Conservation (phyloP, 306 rosid genomes). For the Vicia sativa region DNA sequence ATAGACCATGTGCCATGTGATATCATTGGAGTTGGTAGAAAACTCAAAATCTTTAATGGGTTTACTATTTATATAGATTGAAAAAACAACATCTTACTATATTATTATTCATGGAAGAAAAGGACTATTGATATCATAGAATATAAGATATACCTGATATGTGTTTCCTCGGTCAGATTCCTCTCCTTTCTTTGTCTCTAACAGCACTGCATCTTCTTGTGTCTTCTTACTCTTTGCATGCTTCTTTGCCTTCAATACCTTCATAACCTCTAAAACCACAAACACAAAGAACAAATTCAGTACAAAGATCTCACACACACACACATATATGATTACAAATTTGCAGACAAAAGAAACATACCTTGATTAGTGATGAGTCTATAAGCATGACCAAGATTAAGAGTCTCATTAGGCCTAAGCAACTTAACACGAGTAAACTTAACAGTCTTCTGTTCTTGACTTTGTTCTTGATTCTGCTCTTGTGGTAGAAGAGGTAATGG, state of each 20-base stretch:
- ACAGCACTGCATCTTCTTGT: constrained; percentile 41
- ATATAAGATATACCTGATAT: constrained; percentile 52
- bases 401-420: constrained; percentile 84
- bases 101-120: constrained; percentile 30
- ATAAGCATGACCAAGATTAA: constrained; percentile 95
- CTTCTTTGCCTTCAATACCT: constrained; percentile 88
- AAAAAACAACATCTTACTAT: background rate
- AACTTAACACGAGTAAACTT: constrained; percentile 93
- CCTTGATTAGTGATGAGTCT: constrained; percentile 90
- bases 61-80: constrained; percentile 26
- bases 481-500: constrained; percentile 69
- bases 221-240: constrained; percentile 70
- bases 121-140: constrained; percentile 26
- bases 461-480: constrained; percentile 35
- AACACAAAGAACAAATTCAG: constrained; percentile 18
- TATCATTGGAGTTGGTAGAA: constrained; percentile 11
- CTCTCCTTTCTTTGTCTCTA: constrained; percentile 42
- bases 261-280: constrained; percentile 72
- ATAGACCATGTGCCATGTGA: constrained; percentile 36
- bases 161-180: constrained; percentile 43
- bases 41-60: constrained; percentile 31
- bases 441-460: constrained; percentile 54
- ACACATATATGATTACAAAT: background rate
- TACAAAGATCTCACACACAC: constrained; percentile 8
- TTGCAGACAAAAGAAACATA: background rate